phyloP scores from a whole-genome alignment of 352 stramenopile genomes.

The Thraustochytrium striatum region DNA sequence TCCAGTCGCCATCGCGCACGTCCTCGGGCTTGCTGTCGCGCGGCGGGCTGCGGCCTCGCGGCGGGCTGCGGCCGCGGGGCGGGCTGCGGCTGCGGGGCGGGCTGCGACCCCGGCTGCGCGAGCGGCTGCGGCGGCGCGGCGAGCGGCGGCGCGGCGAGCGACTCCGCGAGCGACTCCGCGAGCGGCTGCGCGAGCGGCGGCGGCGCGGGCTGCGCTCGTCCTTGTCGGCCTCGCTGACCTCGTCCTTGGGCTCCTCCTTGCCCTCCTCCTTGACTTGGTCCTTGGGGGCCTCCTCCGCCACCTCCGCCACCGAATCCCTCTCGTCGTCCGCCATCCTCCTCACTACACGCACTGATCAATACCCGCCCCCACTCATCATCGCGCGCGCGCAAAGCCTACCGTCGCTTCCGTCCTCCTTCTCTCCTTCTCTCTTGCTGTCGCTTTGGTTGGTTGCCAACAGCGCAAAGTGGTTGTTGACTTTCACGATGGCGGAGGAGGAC shows the following conservation, averaged over 20 bases:
- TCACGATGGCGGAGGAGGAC: background rate
- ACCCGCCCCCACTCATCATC: too few relatives aligned
- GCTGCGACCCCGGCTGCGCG: background rate
- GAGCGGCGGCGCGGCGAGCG: background rate
- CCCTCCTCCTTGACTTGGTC: background rate
- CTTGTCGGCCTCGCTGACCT: background rate
- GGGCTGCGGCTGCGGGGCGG: background rate
- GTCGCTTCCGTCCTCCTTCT: too few relatives aligned
- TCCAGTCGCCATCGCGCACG: conserved; percentile 42
- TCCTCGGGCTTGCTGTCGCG: too few relatives aligned
- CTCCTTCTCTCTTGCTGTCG: too few relatives aligned
- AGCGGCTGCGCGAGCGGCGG: background rate
- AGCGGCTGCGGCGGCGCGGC: background rate
- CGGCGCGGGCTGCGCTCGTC: background rate
- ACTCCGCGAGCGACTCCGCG: background rate
- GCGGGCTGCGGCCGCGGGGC: too few relatives aligned
- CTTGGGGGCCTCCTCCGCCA: background rate
- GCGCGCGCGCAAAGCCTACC: too few relatives aligned
- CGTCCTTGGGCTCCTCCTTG: background rate
- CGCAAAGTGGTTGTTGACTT: too few relatives aligned
- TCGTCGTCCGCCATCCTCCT: background rate
- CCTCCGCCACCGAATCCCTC: background rate
- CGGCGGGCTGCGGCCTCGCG: too few relatives aligned
- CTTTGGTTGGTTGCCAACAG: too few relatives aligned
- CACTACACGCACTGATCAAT: too few relatives aligned